These are phyloP conservation scores for Phylloporus scabripes DNA, from an alignment of 768 basidiomycete species.

Conservation along the genomic window DNA sequence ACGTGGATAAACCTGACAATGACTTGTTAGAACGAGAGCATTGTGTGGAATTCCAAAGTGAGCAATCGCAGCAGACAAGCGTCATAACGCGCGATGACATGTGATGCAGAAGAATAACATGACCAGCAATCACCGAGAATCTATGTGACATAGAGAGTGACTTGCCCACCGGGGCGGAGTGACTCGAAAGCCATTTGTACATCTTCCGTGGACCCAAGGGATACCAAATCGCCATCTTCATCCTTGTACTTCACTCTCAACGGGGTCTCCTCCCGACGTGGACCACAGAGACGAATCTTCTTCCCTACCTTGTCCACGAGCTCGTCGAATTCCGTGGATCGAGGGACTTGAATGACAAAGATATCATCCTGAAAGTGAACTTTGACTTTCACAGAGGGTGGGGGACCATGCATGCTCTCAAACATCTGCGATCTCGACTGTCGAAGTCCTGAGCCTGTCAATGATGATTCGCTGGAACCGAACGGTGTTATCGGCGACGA, in stretches of 20 bases:
- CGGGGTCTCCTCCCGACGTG: conserved; percentile 71
- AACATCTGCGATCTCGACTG: conserved; percentile 52
- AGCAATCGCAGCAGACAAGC: conserved; percentile 10
- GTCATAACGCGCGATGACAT: conserved; percentile 1
- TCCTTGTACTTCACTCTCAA: conserved; percentile 85
- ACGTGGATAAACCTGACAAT: conserved; percentile 12
- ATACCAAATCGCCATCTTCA: conserved; percentile 89
- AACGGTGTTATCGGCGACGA: conserved; percentile 87
- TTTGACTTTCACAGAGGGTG: conserved; percentile 76
- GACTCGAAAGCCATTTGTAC: conserved; percentile 92
- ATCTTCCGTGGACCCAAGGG: conserved; percentile 85
- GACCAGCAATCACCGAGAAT: background rate
- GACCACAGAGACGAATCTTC: conserved; percentile 91
- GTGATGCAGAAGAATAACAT: background rate
- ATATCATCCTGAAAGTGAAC: conserved; percentile 94
- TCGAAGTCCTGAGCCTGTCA: conserved; percentile 53
- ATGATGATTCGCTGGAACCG: conserved; percentile 82
- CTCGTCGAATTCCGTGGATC: conserved; percentile 71
- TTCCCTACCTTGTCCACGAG: conserved; percentile 85
- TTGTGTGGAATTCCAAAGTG: conserved; percentile 5
- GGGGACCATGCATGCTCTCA: conserved; percentile 35
- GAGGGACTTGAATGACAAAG: conserved; percentile 87
- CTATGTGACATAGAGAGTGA: conserved; percentile 76
- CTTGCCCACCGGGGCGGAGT: conserved; percentile 72
- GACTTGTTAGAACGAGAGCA: conserved; percentile 1